These are phyloP conservation scores for Lachancea sp. DNA, from an alignment of 805 yeast species.

Conservation along the genomic window DNA sequence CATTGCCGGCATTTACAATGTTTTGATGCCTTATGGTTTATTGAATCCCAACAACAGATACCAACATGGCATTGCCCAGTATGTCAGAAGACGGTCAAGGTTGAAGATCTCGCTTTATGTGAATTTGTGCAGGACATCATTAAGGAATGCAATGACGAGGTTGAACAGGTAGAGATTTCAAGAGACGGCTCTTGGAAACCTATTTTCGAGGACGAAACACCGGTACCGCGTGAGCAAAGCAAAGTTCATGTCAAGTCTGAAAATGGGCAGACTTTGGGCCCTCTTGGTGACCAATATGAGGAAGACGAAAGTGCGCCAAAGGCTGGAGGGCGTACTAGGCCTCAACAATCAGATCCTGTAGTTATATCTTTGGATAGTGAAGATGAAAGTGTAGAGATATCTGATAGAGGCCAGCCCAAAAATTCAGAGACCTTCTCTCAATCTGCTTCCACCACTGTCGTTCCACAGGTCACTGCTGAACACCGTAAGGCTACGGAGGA, in stretches of 20 bases:
- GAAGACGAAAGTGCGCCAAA: slow-evolving; percentile 5
- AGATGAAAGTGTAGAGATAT: slow-evolving; percentile 34
- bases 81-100: slow-evolving; percentile 49
- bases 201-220: slow-evolving; percentile 25
- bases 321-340: background rate
- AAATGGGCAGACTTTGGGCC: slow-evolving; percentile 19
- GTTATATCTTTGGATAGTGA: slow-evolving; percentile 48
- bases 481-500: too few relatives aligned
- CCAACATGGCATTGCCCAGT: slow-evolving; percentile 89
- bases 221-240: slow-evolving; percentile 11
- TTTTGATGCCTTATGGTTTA: slow-evolving; percentile 71
- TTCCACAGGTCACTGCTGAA: background rate
- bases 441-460: background rate
- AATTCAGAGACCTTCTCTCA: background rate
- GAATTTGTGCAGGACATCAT: slow-evolving; percentile 67
- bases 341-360: slow-evolving; percentile 30
- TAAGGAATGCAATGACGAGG: slow-evolving; percentile 43
- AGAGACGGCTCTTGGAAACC: slow-evolving; percentile 71
- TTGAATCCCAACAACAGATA: slow-evolving; percentile 69
- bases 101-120: slow-evolving; percentile 60
- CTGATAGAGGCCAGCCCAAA: background rate
- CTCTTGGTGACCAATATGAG: slow-evolving; percentile 6
- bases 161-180: slow-evolving; percentile 59
- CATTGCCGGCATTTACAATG: slow-evolving; percentile 80
- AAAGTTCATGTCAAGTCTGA: slow-evolving; percentile 9